Base-by-base conservation (phyloP, 164 flowering plant species). In the Echeveria elegans region DNA sequence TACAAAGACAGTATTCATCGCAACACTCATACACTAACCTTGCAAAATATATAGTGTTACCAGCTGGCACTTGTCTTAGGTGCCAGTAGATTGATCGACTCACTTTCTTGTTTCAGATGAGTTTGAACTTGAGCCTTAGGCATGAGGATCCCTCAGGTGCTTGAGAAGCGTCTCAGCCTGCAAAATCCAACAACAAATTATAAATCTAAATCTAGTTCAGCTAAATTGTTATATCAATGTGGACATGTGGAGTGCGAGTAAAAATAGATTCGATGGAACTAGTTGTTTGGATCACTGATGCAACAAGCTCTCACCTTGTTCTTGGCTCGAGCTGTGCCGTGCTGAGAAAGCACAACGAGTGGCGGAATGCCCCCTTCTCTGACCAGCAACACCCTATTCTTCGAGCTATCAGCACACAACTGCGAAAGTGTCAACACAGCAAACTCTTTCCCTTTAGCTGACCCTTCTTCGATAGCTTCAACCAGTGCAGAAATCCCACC, bases 341-440 rank as follows among this genome's bases (percentile, higher is more conserved):
- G 71, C 78, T 94, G 97, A 1, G 97, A 91, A 40, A 94, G 82
- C 0, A 92, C 96, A 18, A 88, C 97, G 2, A 94, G 80, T 0
- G 97, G 97, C 64, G 99, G 97, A 53, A 94, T 89, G 7, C 85
- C 97, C 23, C 99, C 99, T 72, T 91, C 97, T 65, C 90, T 82
- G 30, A 88, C 96, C 31, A 94, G 79, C 80, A 91, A 72, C 21
- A 86, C 90, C 30, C 99, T 72, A 70, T 84, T 85, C 66, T 74
- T 61, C 10, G 83, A 78, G 73, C 83, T 86, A 19, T 89, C 88
- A 4, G 64, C 76, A 66, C 99, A 91, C 48, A 94, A 47, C 72
- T 82, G 92, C 76, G 89, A 66, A 71, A 94, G 78, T 0, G 96
- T 88, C 75, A 83, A 31, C 59, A 91, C 93, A 0, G 99, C 97